These are phyloP conservation scores for Mercurialis annua DNA, from an alignment of 345 rosid genomes.

Conservation along the genomic window DNA sequence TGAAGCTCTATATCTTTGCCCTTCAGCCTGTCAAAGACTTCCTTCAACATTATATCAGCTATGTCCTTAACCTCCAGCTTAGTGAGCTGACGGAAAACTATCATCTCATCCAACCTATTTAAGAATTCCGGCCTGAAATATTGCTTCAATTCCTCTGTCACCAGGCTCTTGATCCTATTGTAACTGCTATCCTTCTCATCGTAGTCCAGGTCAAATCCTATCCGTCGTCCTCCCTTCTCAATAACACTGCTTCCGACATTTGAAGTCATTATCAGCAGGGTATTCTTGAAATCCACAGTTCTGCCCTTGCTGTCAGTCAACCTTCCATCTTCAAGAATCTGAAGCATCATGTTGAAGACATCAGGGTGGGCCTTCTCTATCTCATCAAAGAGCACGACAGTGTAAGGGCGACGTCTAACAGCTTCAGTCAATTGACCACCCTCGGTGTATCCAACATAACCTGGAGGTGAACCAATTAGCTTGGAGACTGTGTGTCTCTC, in stretches of 20 bases:
- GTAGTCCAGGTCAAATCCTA: conserved; percentile 84
- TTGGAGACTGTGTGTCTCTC: conserved; percentile 95
- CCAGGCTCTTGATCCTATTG: conserved; percentile 86
- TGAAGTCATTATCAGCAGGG: conserved; percentile 95
- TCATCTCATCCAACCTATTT: conserved; percentile 95
- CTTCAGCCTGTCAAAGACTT: conserved; percentile 74
- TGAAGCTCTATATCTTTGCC: conserved; percentile 83
- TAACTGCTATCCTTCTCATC: conserved; percentile 96
- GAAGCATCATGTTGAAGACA: conserved; percentile 99
- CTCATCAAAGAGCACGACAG: conserved; percentile 91
- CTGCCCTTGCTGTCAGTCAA: conserved; percentile 97
- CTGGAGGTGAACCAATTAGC: conserved; percentile 98
- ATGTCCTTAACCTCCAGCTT: conserved; percentile 92
- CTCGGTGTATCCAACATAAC: conserved; percentile 96
- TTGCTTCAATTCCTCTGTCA: conserved; percentile 85
- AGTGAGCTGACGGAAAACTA: conserved; percentile 87
- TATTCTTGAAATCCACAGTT: conserved; percentile 95
- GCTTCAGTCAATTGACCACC: conserved; percentile 99
- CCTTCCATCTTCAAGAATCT: conserved; percentile 96
- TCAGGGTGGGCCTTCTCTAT: conserved; percentile 98
- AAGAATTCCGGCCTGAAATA: conserved; percentile 94
- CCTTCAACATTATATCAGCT: conserved; percentile 90
- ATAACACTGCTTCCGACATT: conserved; percentile 96
- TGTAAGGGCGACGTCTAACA: conserved; percentile 90
- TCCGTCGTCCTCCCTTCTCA: conserved; percentile 85